phyloP scores from a whole-genome alignment of 2,329 filamentous ascomycete species.

The Alternaria metachromatica region DNA sequence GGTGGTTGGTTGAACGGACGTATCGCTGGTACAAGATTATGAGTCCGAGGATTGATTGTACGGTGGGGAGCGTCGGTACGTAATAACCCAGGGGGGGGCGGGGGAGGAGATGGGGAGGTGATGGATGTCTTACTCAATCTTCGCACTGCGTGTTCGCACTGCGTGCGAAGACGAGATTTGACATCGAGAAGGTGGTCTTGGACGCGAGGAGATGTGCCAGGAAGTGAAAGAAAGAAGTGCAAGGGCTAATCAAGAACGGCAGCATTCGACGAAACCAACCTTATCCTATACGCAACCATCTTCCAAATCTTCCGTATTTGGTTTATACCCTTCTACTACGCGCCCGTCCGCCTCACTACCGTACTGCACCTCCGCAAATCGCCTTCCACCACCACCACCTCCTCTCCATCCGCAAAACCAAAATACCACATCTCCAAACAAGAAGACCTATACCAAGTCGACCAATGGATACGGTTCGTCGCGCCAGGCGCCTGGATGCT shows the following conservation, averaged over 20 bases:
- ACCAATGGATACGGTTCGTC: slow-evolving; percentile 77
- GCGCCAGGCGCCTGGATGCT: slow-evolving; percentile 63
- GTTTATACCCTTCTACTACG: slow-evolving; percentile 76
- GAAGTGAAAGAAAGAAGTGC: not conserved
- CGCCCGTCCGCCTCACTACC: slow-evolving; percentile 71
- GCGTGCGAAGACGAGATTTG: too few relatives aligned
- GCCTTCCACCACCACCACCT: not conserved
- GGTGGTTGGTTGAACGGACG: slow-evolving; percentile 70
- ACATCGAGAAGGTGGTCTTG: too few relatives aligned
- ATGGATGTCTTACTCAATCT: too few relatives aligned
- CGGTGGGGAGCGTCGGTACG: slow-evolving; percentile 67
- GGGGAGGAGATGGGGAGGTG: too few relatives aligned
- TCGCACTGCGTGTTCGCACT: too few relatives aligned
- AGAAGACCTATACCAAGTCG: slow-evolving; percentile 81
- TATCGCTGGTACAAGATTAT: slow-evolving; percentile 80
- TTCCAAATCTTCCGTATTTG: slow-evolving; percentile 79
- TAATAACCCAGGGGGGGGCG: not conserved
- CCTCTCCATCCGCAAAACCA: slow-evolving; percentile 12
- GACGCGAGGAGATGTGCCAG: too few relatives aligned
- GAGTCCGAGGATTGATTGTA: slow-evolving; percentile 73
- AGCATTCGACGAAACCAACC: slow-evolving; percentile 72
- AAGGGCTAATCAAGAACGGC: not conserved
- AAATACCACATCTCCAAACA: slow-evolving; percentile 78
- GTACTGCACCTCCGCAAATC: slow-evolving; percentile 63
- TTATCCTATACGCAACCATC: slow-evolving; percentile 75